Evolutionary conservation across 2,329 filamentous ascomycete genomes (phyloP).

Genomic region (Neopestalotiopsis sp.): DNA sequence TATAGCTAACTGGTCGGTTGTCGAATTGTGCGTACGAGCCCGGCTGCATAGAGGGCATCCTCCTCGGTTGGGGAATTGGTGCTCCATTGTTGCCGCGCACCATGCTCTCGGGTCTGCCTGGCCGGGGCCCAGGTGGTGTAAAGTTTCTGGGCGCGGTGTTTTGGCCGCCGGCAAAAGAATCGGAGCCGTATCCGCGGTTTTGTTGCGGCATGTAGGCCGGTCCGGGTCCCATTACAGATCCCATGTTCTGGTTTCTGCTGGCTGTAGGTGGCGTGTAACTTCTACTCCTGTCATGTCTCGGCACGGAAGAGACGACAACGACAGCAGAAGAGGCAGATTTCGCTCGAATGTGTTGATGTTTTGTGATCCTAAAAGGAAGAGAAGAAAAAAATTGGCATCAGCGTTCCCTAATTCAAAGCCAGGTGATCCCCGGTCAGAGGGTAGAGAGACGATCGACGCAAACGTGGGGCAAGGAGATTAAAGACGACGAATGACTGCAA

Average conservation of each 20-base stretch:
- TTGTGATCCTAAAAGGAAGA: conserved; percentile 23
- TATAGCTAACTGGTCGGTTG: conserved; percentile 29
- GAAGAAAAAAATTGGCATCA: conserved; percentile 17
- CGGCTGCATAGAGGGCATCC: conserved; percentile 22
- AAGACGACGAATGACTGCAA: conserved; percentile 13
- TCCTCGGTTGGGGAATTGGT: conserved; percentile 11
- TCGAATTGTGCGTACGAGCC: conserved; percentile 37
- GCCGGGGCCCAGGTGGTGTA: conserved; percentile 15
- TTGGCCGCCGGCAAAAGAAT: conserved; percentile 23
- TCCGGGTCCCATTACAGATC: conserved; percentile 25
- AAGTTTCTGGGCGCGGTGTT: conserved; percentile 19
- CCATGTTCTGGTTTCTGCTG: conserved; percentile 22
- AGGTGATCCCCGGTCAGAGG: conserved; percentile 12
- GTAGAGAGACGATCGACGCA: conserved; percentile 12
- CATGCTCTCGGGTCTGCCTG: conserved; percentile 24
- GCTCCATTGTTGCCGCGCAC: conserved; percentile 23
- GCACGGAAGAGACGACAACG: conserved; percentile 21
- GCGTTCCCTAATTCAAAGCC: neutral
- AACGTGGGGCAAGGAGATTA: conserved; percentile 20
- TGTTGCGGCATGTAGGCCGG: conserved; percentile 24
- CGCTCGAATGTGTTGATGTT: conserved; percentile 23
- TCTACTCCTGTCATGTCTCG: conserved; percentile 28
- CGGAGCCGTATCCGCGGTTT: conserved; percentile 22
- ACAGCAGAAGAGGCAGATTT: conserved; percentile 31
- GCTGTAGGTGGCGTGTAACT: conserved; percentile 21